Conservation (phyloP, 148 eudicot species). For the Vaccinium corymbosum region DNA sequence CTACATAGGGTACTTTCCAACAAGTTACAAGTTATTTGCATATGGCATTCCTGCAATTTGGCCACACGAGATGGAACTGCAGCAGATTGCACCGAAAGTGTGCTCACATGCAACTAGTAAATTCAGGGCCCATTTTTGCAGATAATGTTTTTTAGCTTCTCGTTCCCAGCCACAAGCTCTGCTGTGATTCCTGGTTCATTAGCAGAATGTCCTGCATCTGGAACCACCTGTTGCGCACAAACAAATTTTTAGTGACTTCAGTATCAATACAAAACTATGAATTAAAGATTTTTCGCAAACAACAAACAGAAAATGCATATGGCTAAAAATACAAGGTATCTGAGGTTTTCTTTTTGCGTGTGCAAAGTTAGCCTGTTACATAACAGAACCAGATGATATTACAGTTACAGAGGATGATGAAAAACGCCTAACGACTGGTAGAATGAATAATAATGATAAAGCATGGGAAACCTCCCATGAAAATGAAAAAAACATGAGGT, state of each 20-base stretch:
- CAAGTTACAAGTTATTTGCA: neutral
- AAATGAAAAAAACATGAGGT: neutral
- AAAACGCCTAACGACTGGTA: neutral
- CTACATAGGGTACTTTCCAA: neutral
- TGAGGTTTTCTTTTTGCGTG: neutral
- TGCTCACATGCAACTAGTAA: neutral
- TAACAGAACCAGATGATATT: neutral
- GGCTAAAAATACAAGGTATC: neutral
- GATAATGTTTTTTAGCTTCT: conserved; percentile 59
- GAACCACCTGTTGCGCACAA: conserved; percentile 60
- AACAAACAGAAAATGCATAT: neutral
- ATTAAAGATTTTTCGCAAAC: neutral
- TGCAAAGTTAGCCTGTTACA: neutral
- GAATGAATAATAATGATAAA: neutral
- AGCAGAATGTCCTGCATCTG: conserved; percentile 92
- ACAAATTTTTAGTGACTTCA: neutral
- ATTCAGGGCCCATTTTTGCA: conserved; percentile 29
- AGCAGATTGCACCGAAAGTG: neutral
- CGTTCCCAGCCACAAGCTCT: conserved; percentile 91
- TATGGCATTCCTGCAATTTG: neutral
- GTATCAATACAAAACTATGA: neutral
- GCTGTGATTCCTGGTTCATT: conserved; percentile 79
- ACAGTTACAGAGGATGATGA: neutral
- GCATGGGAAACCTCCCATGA: neutral
- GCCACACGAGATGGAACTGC: neutral